These are phyloP conservation scores for Ustilago sp. DNA, from an alignment of 1,284 basidiomycete genomes.

Conservation along the genomic window DNA sequence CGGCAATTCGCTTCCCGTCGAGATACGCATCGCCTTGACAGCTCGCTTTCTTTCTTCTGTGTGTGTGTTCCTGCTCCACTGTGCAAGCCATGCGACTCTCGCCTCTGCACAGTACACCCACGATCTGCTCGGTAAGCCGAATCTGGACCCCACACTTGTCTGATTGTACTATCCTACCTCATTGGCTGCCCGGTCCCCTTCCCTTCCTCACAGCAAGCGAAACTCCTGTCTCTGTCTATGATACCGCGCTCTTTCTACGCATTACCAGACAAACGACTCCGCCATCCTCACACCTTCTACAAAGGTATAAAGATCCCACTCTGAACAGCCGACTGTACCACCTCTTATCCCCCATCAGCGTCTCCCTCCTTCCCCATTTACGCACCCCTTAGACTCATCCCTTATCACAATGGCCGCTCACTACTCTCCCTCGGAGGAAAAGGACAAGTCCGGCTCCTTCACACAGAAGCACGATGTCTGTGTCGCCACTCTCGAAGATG, in stretches of 20 bases:
- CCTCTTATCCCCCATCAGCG: neutral
- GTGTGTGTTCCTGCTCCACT: neutral
- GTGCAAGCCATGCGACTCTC: neutral
- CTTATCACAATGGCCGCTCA: conserved; percentile 26
- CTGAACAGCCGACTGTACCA: neutral
- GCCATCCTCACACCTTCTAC: neutral
- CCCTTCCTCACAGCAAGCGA: neutral
- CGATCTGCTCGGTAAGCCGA: conserved; percentile 23
- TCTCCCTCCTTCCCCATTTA: neutral
- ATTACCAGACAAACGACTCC: conserved; percentile 1
- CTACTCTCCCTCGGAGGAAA: conserved; percentile 37
- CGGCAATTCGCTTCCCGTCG: conserved; percentile 8
- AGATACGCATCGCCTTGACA: conserved; percentile 8
- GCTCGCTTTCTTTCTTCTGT: neutral
- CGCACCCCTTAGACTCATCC: conserved; percentile 7
- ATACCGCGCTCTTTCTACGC: neutral
- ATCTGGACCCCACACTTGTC: conserved; percentile 22
- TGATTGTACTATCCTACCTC: conserved; percentile 28
- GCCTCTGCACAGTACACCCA: neutral
- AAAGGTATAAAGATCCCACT: conserved; percentile 25
- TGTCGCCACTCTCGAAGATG: conserved; percentile 49
- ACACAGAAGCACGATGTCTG: conserved; percentile 14
- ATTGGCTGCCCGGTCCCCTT: conserved; percentile 38
- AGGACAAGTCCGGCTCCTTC: conserved; percentile 43
- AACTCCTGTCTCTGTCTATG: neutral